A percentile compares a stretch with the other conserved stretches of the same genome.
Conservation (phyloP, 345 rosid species). For the Microcos paniculata region DNA sequence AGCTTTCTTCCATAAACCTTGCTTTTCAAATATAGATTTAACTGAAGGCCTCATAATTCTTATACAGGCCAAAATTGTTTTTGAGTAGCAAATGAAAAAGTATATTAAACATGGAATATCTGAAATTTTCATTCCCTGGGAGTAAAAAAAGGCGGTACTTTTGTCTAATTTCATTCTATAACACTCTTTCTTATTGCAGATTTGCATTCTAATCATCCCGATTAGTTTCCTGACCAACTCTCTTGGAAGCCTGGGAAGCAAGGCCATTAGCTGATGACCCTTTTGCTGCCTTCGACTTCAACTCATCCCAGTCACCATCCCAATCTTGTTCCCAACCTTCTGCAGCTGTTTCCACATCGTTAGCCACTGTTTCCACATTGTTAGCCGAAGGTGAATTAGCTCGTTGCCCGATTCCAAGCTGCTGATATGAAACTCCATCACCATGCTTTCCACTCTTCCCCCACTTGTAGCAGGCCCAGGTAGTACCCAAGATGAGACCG, state of each 20-base stretch:
- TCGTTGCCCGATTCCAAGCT: constrained; percentile 52
- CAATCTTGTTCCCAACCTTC: constrained; percentile 73
- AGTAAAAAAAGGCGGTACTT: background rate
- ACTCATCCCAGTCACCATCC: constrained; percentile 74
- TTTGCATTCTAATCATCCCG: constrained; percentile 47
- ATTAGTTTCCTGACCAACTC: constrained; percentile 50
- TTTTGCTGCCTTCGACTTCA: constrained; percentile 44
- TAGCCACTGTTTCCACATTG: constrained; percentile 33
- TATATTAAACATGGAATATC: background rate
- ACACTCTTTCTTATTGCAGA: background rate
- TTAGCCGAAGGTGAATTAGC: constrained; percentile 37
- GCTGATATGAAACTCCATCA: constrained; percentile 46
- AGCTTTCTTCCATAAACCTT: background rate
- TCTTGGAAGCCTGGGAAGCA: constrained; percentile 46
- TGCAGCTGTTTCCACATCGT: constrained; percentile 35
- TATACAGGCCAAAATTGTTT: background rate
- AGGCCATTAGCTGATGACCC: constrained; percentile 51
- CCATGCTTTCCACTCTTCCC: constrained; percentile 39
- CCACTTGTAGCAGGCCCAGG: constrained; percentile 47
- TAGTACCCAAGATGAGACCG: constrained; percentile 38
- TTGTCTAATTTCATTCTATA: background rate
- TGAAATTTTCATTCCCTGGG: background rate
- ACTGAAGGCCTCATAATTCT: background rate
- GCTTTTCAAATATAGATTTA: no score
- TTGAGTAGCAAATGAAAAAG: background rate